Percentiles rank a stretch among this genome's conserved stretches.
phyloP scores from a whole-genome alignment of 2,329 filamentous ascomycete species.

The Talaromyces atroroseus region DNA sequence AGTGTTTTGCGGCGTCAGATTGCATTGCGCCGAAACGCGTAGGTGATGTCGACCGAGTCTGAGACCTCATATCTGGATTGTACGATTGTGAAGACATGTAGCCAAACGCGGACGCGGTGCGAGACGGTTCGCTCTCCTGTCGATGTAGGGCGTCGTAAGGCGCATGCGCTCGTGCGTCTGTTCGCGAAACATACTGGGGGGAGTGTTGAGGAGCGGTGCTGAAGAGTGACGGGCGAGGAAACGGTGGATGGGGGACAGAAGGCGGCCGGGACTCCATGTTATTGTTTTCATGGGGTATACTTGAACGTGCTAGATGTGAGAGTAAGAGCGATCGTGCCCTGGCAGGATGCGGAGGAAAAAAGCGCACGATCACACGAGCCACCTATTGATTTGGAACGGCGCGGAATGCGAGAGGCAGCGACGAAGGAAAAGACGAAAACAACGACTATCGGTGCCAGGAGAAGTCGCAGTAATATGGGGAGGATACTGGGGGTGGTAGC shows the following conservation, averaged over 20 bases:
- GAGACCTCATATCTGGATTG: conserved; percentile 11
- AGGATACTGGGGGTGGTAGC: no score
- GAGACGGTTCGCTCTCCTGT: conserved; percentile 14
- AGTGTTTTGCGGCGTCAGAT: conserved; percentile 19
- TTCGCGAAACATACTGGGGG: conserved; percentile 19
- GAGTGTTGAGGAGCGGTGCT: conserved; percentile 25
- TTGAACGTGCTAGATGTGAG: background rate
- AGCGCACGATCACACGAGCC: conserved; percentile 8
- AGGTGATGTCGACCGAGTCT: conserved; percentile 14
- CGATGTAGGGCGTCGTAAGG: conserved; percentile 19
- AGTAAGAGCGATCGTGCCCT: background rate
- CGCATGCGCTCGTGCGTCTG: conserved; percentile 20
- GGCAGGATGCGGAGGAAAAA: conserved; percentile 1
- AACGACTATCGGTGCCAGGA: no score
- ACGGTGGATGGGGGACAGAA: conserved; percentile 23
- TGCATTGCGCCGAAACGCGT: conserved; percentile 20
- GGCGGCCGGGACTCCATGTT: conserved; percentile 26
- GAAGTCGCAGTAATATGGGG: no score
- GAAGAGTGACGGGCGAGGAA: conserved; percentile 28
- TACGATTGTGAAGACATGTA: conserved; percentile 8
- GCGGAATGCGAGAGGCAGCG: background rate
- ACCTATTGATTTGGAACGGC: background rate
- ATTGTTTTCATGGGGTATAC: background rate
- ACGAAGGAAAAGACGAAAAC: background rate
- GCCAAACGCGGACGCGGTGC: conserved; percentile 6